A percentile compares a stretch with the other conserved stretches of the same genome.
phyloP scores from a whole-genome alignment of 306 rosid genomes.

The Vigna unguiculata region DNA sequence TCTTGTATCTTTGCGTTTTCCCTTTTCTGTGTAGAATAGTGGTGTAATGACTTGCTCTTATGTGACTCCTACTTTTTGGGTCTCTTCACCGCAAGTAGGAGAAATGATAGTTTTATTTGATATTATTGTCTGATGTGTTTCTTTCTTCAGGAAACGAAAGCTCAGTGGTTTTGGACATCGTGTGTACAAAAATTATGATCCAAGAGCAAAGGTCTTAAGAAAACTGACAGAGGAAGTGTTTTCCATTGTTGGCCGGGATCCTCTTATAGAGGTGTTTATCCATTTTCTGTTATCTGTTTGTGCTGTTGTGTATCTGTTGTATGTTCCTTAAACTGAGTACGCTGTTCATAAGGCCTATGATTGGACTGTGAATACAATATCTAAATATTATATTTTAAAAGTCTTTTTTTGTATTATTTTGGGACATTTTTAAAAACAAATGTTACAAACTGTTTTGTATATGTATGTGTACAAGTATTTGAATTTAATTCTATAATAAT shows the following conservation, averaged over 20 bases:
- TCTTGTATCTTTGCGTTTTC: not conserved
- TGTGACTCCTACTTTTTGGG: constrained; percentile 6
- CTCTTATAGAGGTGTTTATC: constrained; percentile 81
- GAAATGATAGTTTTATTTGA: constrained; percentile 23
- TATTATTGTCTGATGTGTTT: constrained; percentile 1
- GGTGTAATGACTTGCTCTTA: constrained; percentile 15
- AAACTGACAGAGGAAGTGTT: constrained; percentile 89
- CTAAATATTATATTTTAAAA: not conserved
- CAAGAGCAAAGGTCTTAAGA: constrained; percentile 83
- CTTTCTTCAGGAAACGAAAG: constrained; percentile 77
- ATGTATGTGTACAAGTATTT: not conserved
- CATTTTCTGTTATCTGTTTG: constrained; percentile 10
- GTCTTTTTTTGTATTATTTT: not conserved
- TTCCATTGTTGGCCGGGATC: constrained; percentile 91
- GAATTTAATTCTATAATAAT: not conserved
- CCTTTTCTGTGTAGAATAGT: not conserved
- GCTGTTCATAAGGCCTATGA: not conserved
- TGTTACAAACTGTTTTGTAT: not conserved
- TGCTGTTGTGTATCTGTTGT: constrained; percentile 14
- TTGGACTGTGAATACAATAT: not conserved
- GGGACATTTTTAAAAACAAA: not conserved
- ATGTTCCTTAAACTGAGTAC: constrained; percentile 21
- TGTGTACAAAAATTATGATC: constrained; percentile 93
- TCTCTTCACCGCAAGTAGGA: constrained; percentile 1
- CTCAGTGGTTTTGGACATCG: constrained; percentile 96